Evolutionary conservation across 495 filamentous ascomycete species (phyloP).

Genomic region (Penicillium diatomitis): DNA sequence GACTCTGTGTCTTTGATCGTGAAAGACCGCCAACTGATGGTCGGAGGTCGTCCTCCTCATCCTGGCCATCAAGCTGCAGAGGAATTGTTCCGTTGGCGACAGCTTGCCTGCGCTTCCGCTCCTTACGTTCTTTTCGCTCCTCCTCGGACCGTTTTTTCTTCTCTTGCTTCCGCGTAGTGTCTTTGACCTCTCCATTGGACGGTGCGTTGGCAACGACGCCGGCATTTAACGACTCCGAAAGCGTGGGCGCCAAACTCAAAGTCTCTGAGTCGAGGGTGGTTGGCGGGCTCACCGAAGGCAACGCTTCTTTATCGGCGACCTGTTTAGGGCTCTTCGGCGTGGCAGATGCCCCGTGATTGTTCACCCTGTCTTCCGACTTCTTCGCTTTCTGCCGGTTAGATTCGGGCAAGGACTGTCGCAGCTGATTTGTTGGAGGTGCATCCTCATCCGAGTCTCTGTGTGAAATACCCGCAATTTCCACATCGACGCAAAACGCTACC

Average conservation of each 20-base stretch:
- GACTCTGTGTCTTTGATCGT: conserved; percentile 47
- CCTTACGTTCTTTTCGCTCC: conserved; percentile 77
- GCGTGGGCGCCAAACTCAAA: background rate
- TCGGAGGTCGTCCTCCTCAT: conserved; percentile 36
- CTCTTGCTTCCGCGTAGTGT: conserved; percentile 65
- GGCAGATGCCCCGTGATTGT: conserved; percentile 60
- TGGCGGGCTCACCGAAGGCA: background rate
- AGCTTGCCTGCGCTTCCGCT: conserved; percentile 67
- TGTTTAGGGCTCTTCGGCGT: conserved; percentile 55
- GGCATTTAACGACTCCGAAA: background rate
- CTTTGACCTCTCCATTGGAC: conserved; percentile 32
- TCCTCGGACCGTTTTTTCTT: conserved; percentile 89
- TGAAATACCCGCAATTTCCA: conserved; percentile 79
- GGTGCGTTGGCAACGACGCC: conserved; percentile 18
- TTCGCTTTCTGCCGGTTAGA: conserved; percentile 38
- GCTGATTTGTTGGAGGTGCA: conserved; percentile 20
- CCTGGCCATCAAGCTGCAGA: conserved; percentile 60
- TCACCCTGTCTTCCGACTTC: conserved; percentile 48
- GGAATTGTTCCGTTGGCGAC: conserved; percentile 76
- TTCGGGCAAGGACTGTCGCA: conserved; percentile 19
- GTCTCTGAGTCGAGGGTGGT: background rate
- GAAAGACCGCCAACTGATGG: conserved; percentile 15
- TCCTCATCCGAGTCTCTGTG: conserved; percentile 34
- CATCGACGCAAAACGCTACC: conserved; percentile 93
- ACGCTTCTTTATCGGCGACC: conserved; percentile 47